phyloP scores from a whole-genome alignment of 129 eudicot species.

The Rutidosis leptorrhynchoides region DNA sequence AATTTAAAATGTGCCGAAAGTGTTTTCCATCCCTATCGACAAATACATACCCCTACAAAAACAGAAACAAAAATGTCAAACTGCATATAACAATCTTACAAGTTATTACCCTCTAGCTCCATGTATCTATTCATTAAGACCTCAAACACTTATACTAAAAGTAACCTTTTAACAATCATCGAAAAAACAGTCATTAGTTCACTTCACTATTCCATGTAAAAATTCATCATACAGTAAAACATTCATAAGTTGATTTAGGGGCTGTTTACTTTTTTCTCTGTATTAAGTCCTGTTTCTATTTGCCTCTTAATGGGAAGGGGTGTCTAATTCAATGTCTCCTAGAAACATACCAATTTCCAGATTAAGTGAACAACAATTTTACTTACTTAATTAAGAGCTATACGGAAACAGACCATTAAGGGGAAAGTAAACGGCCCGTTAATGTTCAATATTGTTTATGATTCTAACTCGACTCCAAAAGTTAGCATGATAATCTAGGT shows the following conservation, averaged over 20 bases:
- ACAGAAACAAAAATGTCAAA: constrained; percentile 6
- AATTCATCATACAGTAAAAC: background rate
- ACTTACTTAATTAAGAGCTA: too few relatives aligned
- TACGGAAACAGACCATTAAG: too few relatives aligned
- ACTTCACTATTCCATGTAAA: background rate
- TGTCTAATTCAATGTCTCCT: too few relatives aligned
- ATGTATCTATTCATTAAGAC: background rate
- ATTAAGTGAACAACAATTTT: too few relatives aligned
- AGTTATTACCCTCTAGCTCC: background rate
- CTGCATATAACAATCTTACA: background rate
- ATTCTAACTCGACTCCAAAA: background rate
- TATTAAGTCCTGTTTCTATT: too few relatives aligned
- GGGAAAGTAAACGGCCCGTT: too few relatives aligned
- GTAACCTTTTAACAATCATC: too few relatives aligned
- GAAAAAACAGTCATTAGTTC: background rate
- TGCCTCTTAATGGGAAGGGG: too few relatives aligned
- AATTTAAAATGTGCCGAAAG: constrained; percentile 77
- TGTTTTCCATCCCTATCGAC: constrained; percentile 94
- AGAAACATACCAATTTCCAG: too few relatives aligned
- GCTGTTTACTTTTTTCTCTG: too few relatives aligned
- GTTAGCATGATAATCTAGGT: background rate
- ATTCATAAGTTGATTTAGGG: background rate
- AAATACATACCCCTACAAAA: constrained; percentile 75
- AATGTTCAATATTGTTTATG: background rate
- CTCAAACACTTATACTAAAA: background rate